phyloP scores from a whole-genome alignment of 768 basidiomycete species.

The Wakefieldia striispora region DNA sequence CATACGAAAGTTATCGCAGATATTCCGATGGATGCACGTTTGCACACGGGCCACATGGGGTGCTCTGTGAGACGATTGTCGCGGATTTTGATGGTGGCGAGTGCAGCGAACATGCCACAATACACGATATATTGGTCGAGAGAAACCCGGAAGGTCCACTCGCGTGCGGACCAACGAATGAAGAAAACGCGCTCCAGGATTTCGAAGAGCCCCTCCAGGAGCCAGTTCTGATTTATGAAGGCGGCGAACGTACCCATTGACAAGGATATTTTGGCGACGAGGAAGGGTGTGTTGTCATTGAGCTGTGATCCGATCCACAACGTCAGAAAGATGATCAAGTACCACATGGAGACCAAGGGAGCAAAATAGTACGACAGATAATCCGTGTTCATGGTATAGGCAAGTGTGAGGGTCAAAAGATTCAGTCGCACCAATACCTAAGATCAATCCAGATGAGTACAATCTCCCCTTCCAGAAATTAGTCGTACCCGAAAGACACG shows the following conservation, averaged over 20 bases:
- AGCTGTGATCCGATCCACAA: constrained; percentile 66
- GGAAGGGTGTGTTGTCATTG: constrained; percentile 68
- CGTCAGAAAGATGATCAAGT: constrained; percentile 79
- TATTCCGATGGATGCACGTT: constrained; percentile 46
- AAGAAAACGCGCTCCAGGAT: constrained; percentile 62
- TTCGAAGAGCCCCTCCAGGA: constrained; percentile 63
- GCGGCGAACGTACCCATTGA: constrained; percentile 63
- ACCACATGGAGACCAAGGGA: constrained; percentile 90
- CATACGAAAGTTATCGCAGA: constrained; percentile 60
- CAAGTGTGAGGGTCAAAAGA: constrained; percentile 74
- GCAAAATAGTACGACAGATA: constrained; percentile 92
- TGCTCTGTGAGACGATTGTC: constrained; percentile 71
- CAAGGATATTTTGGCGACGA: constrained; percentile 66
- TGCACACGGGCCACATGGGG: constrained; percentile 56
- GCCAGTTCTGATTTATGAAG: constrained; percentile 62
- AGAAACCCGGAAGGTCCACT: constrained; percentile 87
- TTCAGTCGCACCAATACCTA: constrained; percentile 82
- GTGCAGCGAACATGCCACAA: constrained; percentile 76
- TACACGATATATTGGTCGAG: constrained; percentile 91
- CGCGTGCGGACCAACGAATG: constrained; percentile 80
- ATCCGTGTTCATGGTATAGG: constrained; percentile 89
- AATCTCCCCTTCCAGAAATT: not conserved
- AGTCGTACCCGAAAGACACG: constrained; percentile 65
- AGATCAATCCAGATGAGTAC: constrained; percentile 2
- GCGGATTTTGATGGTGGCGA: constrained; percentile 71